Evolutionary conservation across 2,329 filamentous ascomycete species (phyloP), one percentile per base, ranked within the genome.

Genomic region (Penicillium sp.): DNA sequence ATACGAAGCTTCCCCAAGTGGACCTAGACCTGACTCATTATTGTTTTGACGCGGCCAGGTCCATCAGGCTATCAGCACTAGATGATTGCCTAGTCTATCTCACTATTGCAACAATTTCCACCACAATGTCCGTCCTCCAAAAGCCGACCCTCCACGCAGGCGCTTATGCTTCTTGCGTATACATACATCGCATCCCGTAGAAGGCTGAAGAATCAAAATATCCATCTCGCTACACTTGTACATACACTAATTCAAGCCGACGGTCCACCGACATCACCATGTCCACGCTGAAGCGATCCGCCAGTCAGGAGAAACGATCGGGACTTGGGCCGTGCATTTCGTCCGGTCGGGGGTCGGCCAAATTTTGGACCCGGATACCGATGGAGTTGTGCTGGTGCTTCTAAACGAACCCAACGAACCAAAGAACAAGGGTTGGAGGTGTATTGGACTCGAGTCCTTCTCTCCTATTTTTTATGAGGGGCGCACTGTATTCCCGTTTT

Each of bases 41-140:
- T n/a, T n/a, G n/a, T n/a, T 40, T 53, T 40, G 33, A 54, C 51
- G 51, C 51, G 51, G 22, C 50, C 33, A 4, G 49, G 19, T 37
- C 30, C 49, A 35, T 33, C n/a, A 28, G 7, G 24, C 28, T 10
- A 37, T 35, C 19, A 53, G 28, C 28, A n/a, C 47, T 33, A 22
- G 47, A 26, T 35, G 49, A 37, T 53, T 53, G 50, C 50, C 50
- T 53, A 53, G 26, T 22, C 28, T 50, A 50, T 28, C n/a, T 42
- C 2, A 42, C 40, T 13, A 10, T 12, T 12, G 40, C 24, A 1
- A 17, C 6, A 35, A 33, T 33, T 35, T 22, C 33, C 47, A 30
- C 26, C 26, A 35, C 24, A 5, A 17, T 26, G n/a, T 17, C 44
- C 24, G 24, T 17, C 30, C 47, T 22, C 47, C 47, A 50, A 50